Conservation (phyloP, 1,139 yeast species). For the Yamadazyma dendronema region DNA sequence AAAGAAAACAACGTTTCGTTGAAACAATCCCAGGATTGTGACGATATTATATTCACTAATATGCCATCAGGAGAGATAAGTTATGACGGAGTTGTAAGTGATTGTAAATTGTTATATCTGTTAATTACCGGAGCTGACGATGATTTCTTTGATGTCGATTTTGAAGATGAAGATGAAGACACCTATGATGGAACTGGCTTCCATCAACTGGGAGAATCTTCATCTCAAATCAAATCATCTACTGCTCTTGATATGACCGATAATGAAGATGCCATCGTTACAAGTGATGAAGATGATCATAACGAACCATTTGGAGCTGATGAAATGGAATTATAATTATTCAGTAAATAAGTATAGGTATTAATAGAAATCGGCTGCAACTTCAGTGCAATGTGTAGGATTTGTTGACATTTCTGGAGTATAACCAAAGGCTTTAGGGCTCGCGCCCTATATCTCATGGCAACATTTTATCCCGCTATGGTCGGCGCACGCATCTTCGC, state of each 20-base stretch:
- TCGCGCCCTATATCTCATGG: conserved; percentile 5
- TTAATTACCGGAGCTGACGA: conserved; percentile 88
- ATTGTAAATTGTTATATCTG: conserved; percentile 72
- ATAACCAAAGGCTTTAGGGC: too few relatives aligned
- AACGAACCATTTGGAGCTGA: conserved; percentile 57
- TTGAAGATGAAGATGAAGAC: conserved; percentile 90
- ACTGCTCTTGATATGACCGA: conserved; percentile 16
- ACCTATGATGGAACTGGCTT: conserved; percentile 18
- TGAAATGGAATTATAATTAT: conserved; percentile 54
- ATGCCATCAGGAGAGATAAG: conserved; percentile 84
- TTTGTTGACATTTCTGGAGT: too few relatives aligned
- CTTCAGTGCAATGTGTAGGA: not conserved
- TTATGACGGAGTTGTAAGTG: conserved; percentile 85
- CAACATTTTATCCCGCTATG: not conserved
- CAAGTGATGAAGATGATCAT: conserved; percentile 36
- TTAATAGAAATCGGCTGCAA: too few relatives aligned
- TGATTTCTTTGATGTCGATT: conserved; percentile 93
- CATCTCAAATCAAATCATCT: conserved; percentile 1
- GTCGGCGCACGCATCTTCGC: conserved; percentile 2
- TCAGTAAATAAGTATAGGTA: not conserved
- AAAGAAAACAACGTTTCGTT: conserved; percentile 32
- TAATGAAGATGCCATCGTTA: conserved; percentile 41
- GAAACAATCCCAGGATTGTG: conserved; percentile 29
- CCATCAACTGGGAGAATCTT: conserved; percentile 14
- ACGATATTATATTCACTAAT: conserved; percentile 59